These are phyloP conservation scores for Aureobasidium zeae DNA, from an alignment of 2,329 filamentous ascomycete genomes.

Conservation along the genomic window DNA sequence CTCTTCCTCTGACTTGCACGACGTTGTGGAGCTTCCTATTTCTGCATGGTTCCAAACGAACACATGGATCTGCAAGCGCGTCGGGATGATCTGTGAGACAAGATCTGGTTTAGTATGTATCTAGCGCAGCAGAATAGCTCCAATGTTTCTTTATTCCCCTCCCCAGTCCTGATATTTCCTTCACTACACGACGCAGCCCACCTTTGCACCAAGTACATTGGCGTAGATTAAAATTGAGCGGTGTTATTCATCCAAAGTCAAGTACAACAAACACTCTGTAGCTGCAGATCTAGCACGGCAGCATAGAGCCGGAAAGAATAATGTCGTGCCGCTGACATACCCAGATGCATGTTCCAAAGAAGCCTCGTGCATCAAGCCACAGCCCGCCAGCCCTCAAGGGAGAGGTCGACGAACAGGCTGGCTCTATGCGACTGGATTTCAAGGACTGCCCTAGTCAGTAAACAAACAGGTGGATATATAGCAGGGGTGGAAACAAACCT, in stretches of 20 bases:
- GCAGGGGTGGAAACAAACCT: too few species aligned
- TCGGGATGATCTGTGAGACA: constrained; percentile 13
- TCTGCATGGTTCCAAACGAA: constrained; percentile 11
- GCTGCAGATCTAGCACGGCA: constrained; percentile 9
- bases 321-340: constrained; percentile 2
- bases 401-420: background rate
- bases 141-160: background rate
- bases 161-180: background rate
- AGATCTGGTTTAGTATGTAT: constrained; percentile 8
- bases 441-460: too few species aligned
- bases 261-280: constrained; percentile 6
- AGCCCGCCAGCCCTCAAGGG: background rate
- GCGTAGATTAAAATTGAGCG: background rate
- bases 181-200: too few species aligned
- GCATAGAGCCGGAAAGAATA: constrained; percentile 5
- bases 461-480: too few species aligned
- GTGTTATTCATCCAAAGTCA: constrained; percentile 2
- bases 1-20: constrained; percentile 2
- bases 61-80: constrained; percentile 9
- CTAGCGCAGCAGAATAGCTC: background rate
- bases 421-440: too few species aligned
- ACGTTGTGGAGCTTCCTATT: constrained; percentile 7
- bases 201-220: background rate
- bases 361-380: constrained; percentile 13
- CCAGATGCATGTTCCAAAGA: constrained; percentile 8